phyloP scores from a whole-genome alignment of 2,329 filamentous ascomycete genomes.

The Tolypocladium album region DNA sequence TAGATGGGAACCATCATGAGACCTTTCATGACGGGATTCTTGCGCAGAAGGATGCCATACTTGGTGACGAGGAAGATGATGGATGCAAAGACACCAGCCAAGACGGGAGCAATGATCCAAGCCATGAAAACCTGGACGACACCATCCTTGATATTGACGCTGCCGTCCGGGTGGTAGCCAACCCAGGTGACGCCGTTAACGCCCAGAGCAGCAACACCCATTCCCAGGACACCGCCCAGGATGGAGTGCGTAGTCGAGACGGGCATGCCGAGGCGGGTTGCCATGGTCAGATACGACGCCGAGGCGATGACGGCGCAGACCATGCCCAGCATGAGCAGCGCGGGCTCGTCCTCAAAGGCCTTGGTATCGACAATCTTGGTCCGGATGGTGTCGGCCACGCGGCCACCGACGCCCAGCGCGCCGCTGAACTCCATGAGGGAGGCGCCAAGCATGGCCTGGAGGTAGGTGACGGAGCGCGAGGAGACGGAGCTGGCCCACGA shows the following conservation, averaged over 20 bases:
- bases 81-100: conserved; percentile 41
- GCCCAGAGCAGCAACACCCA: conserved; percentile 46
- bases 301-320: conserved; percentile 43
- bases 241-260: conserved; percentile 53
- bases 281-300: conserved; percentile 44
- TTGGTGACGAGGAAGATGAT: conserved; percentile 47
- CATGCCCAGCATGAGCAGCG: conserved; percentile 48
- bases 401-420: conserved; percentile 47
- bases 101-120: conserved; percentile 48
- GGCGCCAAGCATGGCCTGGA: conserved; percentile 48
- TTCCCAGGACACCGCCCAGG: conserved; percentile 47
- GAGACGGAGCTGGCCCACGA: conserved; percentile 66
- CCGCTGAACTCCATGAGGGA: conserved; percentile 53
- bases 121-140: conserved; percentile 51
- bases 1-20: conserved; percentile 44
- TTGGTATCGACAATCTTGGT: conserved; percentile 44
- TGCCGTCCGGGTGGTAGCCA: conserved; percentile 27
- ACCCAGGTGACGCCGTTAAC: conserved; percentile 42
- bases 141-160: conserved; percentile 28
- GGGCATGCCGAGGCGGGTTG: conserved; percentile 42
- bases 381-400: conserved; percentile 50
- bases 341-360: conserved; percentile 35
- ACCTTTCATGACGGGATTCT: conserved; percentile 40
- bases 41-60: conserved; percentile 42
- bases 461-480: conserved; percentile 52